Conservation (phyloP, 2,329 filamentous ascomycete genomes). For the Geosmithia morbida region DNA sequence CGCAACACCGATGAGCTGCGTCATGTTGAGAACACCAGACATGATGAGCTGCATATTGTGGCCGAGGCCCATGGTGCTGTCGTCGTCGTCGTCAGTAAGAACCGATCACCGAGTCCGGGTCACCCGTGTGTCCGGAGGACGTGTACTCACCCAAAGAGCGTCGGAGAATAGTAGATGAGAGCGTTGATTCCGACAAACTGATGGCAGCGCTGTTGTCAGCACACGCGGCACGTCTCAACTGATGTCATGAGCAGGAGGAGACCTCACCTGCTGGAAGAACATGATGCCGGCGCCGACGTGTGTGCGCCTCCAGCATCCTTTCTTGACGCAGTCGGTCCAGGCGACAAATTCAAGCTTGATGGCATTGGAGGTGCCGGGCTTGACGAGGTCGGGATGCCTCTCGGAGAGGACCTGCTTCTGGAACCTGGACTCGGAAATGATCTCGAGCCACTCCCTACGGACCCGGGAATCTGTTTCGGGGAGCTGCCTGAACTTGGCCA, state of each 20-base stretch:
- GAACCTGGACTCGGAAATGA: slow-evolving; percentile 6
- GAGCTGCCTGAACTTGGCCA: slow-evolving; percentile 26
- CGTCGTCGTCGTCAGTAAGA: neutral
- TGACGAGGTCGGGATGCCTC: neutral
- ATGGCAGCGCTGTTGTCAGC: neutral
- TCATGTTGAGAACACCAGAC: slow-evolving; percentile 15
- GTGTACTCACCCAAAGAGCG: slow-evolving; percentile 22
- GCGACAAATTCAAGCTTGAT: slow-evolving; percentile 1
- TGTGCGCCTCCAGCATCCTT: slow-evolving; percentile 7
- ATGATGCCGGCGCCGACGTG: slow-evolving; percentile 21
- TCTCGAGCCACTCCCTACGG: slow-evolving; percentile 6
- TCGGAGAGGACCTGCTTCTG: slow-evolving; percentile 1
- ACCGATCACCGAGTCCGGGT: neutral
- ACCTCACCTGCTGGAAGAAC: slow-evolving; percentile 25
- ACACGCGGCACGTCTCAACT: neutral
- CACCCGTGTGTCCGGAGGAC: slow-evolving; percentile 5
- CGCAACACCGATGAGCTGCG: slow-evolving; percentile 21
- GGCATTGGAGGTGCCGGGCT: neutral
- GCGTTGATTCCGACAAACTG: slow-evolving; percentile 12
- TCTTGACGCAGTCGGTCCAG: neutral
- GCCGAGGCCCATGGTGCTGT: neutral
- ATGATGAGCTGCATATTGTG: slow-evolving; percentile 14
- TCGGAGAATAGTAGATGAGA: slow-evolving; percentile 30
- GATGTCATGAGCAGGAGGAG: neutral
- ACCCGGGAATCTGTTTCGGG: slow-evolving; percentile 7